phyloP scores from a whole-genome alignment of 805 yeast genomes.

The Candida tallmaniae region DNA sequence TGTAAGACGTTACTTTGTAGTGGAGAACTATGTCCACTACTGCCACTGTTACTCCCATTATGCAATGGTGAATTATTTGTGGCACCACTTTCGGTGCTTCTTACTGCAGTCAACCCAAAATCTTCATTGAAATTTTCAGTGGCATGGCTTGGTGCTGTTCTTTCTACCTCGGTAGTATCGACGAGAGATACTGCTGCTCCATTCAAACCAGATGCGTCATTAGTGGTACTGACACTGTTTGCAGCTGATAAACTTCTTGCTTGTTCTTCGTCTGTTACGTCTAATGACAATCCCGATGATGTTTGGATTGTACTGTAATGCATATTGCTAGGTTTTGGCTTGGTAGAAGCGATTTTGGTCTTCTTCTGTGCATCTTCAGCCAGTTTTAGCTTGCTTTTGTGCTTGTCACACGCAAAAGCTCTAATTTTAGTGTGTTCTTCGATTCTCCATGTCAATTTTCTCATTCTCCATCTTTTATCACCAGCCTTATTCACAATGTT shows the following conservation, averaged over 20 bases:
- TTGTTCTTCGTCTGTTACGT: conserved; percentile 4
- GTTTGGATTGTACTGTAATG: conserved; percentile 31
- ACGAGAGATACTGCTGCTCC: conserved; percentile 11
- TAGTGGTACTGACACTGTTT: not conserved
- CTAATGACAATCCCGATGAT: conserved; percentile 13
- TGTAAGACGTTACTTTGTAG: conserved; percentile 17
- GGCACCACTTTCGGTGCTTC: not conserved
- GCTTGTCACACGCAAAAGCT: conserved; percentile 55
- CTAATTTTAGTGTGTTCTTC: conserved; percentile 74
- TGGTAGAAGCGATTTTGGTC: not conserved
- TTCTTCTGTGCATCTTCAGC: conserved; percentile 36
- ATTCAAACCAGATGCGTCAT: conserved; percentile 8
- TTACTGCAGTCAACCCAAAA: conserved; percentile 12
- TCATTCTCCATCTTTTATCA: conserved; percentile 83
- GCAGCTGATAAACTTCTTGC: not conserved
- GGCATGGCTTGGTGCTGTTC: conserved; percentile 20
- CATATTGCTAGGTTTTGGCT: conserved; percentile 10
- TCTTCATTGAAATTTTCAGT: conserved; percentile 24
- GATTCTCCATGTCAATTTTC: conserved; percentile 82
- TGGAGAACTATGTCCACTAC: not conserved
- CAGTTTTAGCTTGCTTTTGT: conserved; percentile 45
- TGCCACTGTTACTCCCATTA: not conserved
- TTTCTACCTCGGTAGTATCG: conserved; percentile 15
- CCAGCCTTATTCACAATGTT: conserved; percentile 51
- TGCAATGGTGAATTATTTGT: not conserved